phyloP scores from a whole-genome alignment of 305 asterid genomes.

The Solanum hybrid region DNA sequence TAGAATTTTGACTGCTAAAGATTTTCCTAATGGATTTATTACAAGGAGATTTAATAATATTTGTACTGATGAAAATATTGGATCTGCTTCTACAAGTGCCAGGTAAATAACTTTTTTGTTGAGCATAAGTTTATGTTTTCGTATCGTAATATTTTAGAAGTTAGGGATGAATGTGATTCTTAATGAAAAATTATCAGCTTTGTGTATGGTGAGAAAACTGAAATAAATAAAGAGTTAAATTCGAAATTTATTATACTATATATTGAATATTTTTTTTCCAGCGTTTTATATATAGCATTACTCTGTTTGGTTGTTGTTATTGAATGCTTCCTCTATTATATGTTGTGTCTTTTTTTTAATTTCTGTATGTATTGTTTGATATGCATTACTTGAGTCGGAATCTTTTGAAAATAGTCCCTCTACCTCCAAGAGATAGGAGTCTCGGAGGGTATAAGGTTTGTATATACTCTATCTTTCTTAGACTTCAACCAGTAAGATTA shows the following conservation, averaged over 20 bases:
- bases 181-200: not conserved
- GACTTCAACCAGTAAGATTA: not conserved
- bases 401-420: not conserved
- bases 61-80: slow-evolving; percentile 21
- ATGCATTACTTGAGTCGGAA: not conserved
- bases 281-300: no score
- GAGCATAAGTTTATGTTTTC: not conserved
- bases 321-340: not conserved
- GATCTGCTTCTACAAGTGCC: slow-evolving; percentile 34
- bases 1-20: slow-evolving; percentile 35
- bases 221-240: not conserved
- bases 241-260: not conserved
- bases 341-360: not conserved
- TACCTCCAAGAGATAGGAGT: not conserved
- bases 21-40: slow-evolving; percentile 24
- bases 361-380: not conserved
- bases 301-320: not conserved
- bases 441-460: not conserved
- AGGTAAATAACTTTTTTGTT: slow-evolving; percentile 16
- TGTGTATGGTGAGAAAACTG: not conserved
- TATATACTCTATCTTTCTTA: not conserved
- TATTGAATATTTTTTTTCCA: not conserved
- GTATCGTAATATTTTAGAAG: not conserved
- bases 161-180: not conserved
- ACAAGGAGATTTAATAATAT: not conserved